phyloP scores from a whole-genome alignment of 2,329 filamentous ascomycete genomes.

The Stromatinia cepivora region DNA sequence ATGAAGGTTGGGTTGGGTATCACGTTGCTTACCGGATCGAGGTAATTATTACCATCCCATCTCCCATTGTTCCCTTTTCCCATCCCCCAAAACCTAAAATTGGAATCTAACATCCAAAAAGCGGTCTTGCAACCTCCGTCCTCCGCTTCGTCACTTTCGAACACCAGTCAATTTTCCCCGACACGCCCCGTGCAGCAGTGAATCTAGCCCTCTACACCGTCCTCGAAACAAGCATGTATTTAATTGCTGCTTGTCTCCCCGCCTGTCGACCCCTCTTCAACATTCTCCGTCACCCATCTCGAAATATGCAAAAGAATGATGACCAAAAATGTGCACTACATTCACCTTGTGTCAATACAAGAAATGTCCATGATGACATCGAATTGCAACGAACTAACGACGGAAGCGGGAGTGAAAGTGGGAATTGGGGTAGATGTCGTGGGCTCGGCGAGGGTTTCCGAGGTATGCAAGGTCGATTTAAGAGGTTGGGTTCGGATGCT shows the following conservation, averaged over 20 bases:
- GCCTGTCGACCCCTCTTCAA: constrained; percentile 22
- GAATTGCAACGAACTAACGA: constrained; percentile 10
- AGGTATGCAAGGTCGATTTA: constrained; percentile 15
- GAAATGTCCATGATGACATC: neutral
- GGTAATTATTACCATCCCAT: neutral
- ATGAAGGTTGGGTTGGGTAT: constrained; percentile 19
- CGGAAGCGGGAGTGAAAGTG: neutral
- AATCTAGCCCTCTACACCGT: constrained; percentile 20
- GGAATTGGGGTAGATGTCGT: neutral
- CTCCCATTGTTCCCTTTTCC: neutral
- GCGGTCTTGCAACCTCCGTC: constrained; percentile 23
- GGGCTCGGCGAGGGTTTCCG: neutral
- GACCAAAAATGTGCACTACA: neutral
- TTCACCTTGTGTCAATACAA: neutral
- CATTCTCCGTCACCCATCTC: constrained; percentile 12
- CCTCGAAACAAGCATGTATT: constrained; percentile 24
- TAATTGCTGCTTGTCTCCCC: constrained; percentile 25
- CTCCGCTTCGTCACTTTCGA: constrained; percentile 23
- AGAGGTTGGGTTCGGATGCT: neutral
- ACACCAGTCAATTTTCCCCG: constrained; percentile 12
- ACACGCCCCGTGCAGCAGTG: constrained; percentile 20
- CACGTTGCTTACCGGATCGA: constrained; percentile 21
- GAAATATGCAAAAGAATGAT: neutral
- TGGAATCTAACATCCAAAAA: constrained; percentile 2
- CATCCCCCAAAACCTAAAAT: neutral